A percentile compares a stretch with the other conserved stretches of the same genome.
These are phyloP conservation scores for Capsicum pubescens DNA, from an alignment of 257 asterid genomes.

Conservation along the genomic window DNA sequence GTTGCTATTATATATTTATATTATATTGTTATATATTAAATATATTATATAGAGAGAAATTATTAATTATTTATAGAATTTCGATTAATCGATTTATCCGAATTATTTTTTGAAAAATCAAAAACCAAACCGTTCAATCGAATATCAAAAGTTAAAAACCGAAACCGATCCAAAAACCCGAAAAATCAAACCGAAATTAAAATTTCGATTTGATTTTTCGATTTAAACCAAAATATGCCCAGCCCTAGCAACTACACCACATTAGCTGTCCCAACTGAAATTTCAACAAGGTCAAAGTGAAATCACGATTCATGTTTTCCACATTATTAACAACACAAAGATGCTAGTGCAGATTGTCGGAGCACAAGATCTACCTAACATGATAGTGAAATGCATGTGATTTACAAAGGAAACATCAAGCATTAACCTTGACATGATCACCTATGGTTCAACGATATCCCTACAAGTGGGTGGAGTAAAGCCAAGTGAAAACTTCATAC, in stretches of 20 bases:
- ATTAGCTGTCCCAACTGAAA: background rate
- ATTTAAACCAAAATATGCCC: no score
- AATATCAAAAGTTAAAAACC: no score
- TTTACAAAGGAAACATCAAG: slow-evolving; percentile 11
- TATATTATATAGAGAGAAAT: no score
- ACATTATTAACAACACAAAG: slow-evolving; percentile 12
- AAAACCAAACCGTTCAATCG: no score
- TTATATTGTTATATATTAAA: no score
- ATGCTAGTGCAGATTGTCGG: background rate
- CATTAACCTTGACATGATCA: slow-evolving; percentile 18
- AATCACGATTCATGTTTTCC: background rate
- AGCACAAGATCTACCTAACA: background rate
- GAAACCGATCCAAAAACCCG: no score
- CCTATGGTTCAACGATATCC: slow-evolving; percentile 10
- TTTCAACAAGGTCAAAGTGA: background rate
- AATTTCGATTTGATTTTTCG: no score
- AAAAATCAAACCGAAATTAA: no score
- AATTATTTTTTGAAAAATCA: no score
- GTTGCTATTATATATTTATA: no score
- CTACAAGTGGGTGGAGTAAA: slow-evolving; percentile 7
- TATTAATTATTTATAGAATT: no score
- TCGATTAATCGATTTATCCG: no score
- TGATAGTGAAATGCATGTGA: background rate
- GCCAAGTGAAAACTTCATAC: slow-evolving; percentile 19
- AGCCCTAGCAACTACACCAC: background rate